These are phyloP conservation scores for Lavandula angustifolia DNA, from an alignment of 257 asterid species.

Conservation along the genomic window DNA sequence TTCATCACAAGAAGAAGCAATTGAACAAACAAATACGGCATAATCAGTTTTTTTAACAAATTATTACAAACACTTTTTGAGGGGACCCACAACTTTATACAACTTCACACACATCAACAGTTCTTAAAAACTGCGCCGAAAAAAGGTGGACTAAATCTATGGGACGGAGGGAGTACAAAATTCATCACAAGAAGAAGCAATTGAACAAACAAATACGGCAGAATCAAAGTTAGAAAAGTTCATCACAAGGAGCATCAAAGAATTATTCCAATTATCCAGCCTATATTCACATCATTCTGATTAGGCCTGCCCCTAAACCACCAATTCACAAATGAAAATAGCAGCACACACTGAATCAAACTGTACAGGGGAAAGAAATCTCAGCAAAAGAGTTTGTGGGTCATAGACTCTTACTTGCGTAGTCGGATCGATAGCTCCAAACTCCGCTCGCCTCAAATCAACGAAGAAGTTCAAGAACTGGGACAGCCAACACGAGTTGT, in stretches of 20 bases:
- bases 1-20: background rate
- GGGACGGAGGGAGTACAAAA: too few species aligned
- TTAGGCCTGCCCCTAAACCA: constrained; percentile 27
- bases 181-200: background rate
- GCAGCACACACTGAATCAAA: constrained; percentile 32
- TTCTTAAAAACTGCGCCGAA: too few species aligned
- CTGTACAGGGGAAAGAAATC: constrained; percentile 39
- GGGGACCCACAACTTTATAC: too few species aligned
- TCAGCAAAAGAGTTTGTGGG: constrained; percentile 12
- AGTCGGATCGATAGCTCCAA: constrained; percentile 6
- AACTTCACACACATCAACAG: too few species aligned
- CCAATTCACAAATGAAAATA: constrained; percentile 16
- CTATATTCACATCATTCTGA: constrained; percentile 41
- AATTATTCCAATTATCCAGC: constrained; percentile 38
- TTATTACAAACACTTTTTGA: too few species aligned
- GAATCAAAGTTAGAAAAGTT: constrained; percentile 15
- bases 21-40: background rate
- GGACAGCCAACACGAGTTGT: background rate
- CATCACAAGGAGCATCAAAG: constrained; percentile 26
- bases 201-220: background rate
- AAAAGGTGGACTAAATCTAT: too few species aligned
- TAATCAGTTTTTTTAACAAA: background rate
- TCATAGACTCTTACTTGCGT: constrained; percentile 19
- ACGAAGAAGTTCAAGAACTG: background rate
- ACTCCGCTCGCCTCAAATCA: constrained; percentile 2